phyloP scores from a whole-genome alignment of 306 rosid species.

The Myrica gale region DNA sequence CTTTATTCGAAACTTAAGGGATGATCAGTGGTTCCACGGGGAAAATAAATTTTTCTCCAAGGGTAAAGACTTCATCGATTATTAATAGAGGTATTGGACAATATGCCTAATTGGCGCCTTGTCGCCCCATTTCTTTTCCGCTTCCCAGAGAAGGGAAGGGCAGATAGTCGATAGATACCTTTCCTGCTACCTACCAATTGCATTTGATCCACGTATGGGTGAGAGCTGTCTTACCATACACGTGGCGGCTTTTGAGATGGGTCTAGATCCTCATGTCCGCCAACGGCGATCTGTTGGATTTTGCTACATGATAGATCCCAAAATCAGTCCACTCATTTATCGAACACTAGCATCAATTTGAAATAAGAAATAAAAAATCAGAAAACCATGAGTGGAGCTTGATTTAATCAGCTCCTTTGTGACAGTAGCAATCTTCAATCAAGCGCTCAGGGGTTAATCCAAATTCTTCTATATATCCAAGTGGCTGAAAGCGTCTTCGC shows the following conservation, averaged over 20 bases:
- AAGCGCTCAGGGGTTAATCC: no score
- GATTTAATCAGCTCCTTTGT: neutral
- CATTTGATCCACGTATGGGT: neutral
- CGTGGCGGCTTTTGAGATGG: conserved; percentile 13
- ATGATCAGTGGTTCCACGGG: no score
- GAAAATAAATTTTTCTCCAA: no score
- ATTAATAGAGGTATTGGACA: no score
- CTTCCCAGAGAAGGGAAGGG: no score
- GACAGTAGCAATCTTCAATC: neutral
- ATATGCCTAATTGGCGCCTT: no score
- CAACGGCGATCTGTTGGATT: neutral
- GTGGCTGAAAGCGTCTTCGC: conserved; percentile 34
- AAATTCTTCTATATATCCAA: conserved; percentile 34
- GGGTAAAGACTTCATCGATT: no score
- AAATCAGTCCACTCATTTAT: neutral
- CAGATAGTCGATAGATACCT: no score
- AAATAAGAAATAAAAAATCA: neutral
- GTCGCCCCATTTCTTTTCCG: no score
- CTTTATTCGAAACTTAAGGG: no score
- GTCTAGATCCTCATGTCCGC: conserved; percentile 9
- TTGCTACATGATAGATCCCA: neutral
- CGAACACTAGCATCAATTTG: neutral
- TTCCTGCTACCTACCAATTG: no score
- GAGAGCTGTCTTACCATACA: conserved; percentile 9
- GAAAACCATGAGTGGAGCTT: neutral